A percentile compares a stretch with the other conserved stretches of the same genome.
Conservation (phyloP, 257 asterid genomes). For the Verbena officinalis region DNA sequence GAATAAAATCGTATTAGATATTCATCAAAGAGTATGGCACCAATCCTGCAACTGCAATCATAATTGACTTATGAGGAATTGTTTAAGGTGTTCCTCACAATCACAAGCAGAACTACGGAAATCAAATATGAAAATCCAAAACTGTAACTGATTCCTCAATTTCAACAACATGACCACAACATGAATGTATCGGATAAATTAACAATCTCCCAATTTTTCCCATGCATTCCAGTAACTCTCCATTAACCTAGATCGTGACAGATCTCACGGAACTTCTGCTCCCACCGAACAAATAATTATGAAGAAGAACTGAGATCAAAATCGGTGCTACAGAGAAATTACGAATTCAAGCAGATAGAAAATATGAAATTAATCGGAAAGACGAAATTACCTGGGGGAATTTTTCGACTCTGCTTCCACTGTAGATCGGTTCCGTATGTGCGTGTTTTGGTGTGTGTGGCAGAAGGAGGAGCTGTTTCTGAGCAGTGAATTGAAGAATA, state of each 20-base stretch:
- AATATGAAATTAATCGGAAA: background rate
- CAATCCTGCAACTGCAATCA: constrained; percentile 2
- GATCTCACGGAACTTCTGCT: constrained; percentile 32
- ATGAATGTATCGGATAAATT: constrained; percentile 6
- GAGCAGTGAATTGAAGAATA: background rate
- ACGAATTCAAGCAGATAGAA: constrained; percentile 14
- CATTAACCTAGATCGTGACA: constrained; percentile 27
- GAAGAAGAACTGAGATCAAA: constrained; percentile 8
- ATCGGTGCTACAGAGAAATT: background rate
- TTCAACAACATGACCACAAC: constrained; percentile 15
- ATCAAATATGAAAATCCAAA: background rate
- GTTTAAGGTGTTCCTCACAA: background rate
- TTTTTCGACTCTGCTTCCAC: constrained; percentile 20
- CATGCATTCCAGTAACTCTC: constrained; percentile 21
- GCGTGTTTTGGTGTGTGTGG: background rate
- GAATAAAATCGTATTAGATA: background rate
- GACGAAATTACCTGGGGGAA: constrained; percentile 31
- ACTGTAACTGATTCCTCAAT: background rate
- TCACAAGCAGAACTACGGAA: constrained; percentile 2
- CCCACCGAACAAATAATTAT: constrained; percentile 14
- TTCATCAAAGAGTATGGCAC: constrained; percentile 1
- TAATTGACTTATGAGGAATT: background rate
- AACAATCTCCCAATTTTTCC: constrained; percentile 1
- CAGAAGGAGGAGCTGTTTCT: constrained; percentile 17
- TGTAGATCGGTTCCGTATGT: constrained; percentile 31